These are phyloP conservation scores for Diaporthe eres DNA, from an alignment of 2,329 filamentous ascomycete species.

Conservation along the genomic window DNA sequence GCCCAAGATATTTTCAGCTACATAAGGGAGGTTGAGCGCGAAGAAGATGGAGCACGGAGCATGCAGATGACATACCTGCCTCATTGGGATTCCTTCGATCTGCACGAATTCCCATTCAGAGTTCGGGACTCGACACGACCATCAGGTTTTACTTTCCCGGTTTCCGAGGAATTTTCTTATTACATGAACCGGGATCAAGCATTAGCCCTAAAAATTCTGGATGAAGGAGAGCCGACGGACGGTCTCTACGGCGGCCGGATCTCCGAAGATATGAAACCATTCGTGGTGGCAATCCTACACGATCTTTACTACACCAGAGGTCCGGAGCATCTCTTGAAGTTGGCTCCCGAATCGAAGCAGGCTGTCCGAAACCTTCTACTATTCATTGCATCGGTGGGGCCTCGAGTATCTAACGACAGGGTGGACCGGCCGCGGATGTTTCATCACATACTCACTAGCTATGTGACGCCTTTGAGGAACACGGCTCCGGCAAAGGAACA, in stretches of 20 bases:
- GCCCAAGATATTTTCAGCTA: background rate
- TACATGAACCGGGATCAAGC: background rate
- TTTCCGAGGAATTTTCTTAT: background rate
- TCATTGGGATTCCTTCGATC: background rate
- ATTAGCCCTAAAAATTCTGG: background rate
- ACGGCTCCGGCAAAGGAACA: too few species aligned
- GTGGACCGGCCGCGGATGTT: background rate
- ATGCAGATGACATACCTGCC: background rate
- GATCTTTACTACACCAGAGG: background rate
- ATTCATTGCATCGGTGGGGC: background rate
- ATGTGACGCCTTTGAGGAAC: too few species aligned
- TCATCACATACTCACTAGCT: background rate
- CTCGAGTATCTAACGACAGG: background rate
- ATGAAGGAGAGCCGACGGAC: background rate
- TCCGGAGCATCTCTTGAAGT: accelerated
- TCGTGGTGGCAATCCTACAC: background rate
- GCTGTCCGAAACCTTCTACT: background rate
- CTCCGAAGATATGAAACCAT: background rate
- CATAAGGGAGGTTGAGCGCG: background rate
- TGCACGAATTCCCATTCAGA: background rate
- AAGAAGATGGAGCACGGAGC: background rate
- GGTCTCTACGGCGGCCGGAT: too few species aligned
- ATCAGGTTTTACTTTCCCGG: background rate
- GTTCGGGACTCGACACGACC: background rate
- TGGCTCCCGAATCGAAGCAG: accelerated